phyloP scores from a whole-genome alignment of 2,329 filamentous ascomycete genomes.

The Mycosphaerella sp. region DNA sequence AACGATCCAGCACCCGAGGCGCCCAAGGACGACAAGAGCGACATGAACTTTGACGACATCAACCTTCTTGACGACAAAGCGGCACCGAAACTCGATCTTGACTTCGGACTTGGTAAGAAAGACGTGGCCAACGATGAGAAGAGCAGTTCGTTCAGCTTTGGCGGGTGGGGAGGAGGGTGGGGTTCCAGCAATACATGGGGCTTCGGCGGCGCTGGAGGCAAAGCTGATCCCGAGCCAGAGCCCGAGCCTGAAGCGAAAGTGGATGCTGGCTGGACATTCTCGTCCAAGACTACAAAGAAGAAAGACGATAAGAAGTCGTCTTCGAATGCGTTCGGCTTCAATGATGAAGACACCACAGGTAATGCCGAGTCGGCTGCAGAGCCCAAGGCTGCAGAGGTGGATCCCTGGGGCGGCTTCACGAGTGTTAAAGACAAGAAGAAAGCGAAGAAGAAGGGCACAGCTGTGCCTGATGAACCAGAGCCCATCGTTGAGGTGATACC shows the following conservation, averaged over 20 bases:
- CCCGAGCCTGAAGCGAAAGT: conserved; percentile 16
- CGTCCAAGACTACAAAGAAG: conserved; percentile 25
- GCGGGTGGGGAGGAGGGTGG: conserved; percentile 34
- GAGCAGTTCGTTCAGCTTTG: conserved; percentile 31
- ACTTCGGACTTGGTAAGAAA: conserved; percentile 35
- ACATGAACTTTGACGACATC: conserved; percentile 44
- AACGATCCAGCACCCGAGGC: conserved; percentile 26
- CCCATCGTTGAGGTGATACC: conserved; percentile 24
- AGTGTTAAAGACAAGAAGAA: conserved; percentile 33
- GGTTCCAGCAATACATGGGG: conserved; percentile 33
- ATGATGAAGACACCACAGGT: conserved; percentile 23
- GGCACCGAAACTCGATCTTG: conserved; percentile 45
- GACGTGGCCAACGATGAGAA: conserved; percentile 26
- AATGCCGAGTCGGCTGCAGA: conserved; percentile 21
- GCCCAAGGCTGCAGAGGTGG: conserved; percentile 23
- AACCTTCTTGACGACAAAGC: conserved; percentile 40
- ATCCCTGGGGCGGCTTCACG: conserved; percentile 27
- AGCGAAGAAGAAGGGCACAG: conserved; percentile 23
- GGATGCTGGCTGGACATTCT: conserved; percentile 27
- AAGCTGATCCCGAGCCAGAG: conserved; percentile 20
- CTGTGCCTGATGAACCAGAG: conserved; percentile 21
- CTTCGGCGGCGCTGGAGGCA: conserved; percentile 24
- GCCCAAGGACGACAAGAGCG: conserved; percentile 26
- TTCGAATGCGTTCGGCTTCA: conserved; percentile 32
- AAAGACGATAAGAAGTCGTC: conserved; percentile 34